Conservation (phyloP, 345 rosid species). For the Boechera stricta region DNA sequence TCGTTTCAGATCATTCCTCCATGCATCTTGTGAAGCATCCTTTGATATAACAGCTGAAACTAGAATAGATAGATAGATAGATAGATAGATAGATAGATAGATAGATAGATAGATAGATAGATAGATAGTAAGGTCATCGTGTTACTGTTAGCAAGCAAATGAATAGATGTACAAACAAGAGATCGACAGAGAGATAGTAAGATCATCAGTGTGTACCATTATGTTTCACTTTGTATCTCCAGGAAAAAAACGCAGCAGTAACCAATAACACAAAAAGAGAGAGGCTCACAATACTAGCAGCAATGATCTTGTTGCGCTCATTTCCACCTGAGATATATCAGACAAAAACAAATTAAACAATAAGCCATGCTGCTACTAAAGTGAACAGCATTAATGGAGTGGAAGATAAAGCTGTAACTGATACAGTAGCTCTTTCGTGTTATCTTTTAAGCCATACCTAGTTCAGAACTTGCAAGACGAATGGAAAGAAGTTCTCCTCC, state of each 20-base stretch:
- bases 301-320: conserved; percentile 4
- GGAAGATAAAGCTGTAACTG: background rate
- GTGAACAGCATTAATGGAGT: background rate
- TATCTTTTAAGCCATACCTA: background rate
- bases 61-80: background rate
- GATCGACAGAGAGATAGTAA: background rate
- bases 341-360: background rate
- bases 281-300: background rate
- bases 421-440: background rate
- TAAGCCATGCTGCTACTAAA: background rate
- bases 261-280: background rate
- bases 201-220: conserved; percentile 2
- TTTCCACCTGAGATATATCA: conserved; percentile 6
- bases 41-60: background rate
- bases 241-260: background rate
- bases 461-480: conserved; percentile 26
- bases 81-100: background rate
- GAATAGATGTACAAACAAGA: too few relatives aligned
- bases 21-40: background rate
- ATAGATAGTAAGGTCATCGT: background rate
- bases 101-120: background rate
- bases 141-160: background rate
- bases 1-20: background rate
- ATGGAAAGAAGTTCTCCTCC: conserved; percentile 28
- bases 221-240: conserved; percentile 7